A percentile compares a stretch with the other conserved stretches of the same genome.
Evolutionary conservation across 1,139 yeast genomes (phyloP).

Genomic region (Yamadazyma oceani): DNA sequence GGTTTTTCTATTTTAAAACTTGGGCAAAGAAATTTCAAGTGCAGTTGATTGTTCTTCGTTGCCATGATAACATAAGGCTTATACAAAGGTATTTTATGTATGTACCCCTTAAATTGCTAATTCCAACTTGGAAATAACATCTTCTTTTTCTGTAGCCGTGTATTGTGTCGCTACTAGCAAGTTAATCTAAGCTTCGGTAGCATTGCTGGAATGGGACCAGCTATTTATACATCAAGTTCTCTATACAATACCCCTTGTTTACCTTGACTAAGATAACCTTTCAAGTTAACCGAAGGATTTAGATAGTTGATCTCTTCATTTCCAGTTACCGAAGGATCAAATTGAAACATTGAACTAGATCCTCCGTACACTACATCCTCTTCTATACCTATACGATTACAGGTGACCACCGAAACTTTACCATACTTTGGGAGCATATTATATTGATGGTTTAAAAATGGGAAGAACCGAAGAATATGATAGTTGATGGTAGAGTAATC

Average conservation of each 20-base stretch:
- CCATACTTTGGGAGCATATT: slow-evolving; percentile 27
- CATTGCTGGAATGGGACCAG: too few species aligned
- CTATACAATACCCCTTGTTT: slow-evolving; percentile 61
- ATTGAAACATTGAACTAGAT: slow-evolving; percentile 56
- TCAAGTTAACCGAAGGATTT: slow-evolving; percentile 52
- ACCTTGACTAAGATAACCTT: slow-evolving; percentile 60
- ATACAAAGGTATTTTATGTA: not conserved
- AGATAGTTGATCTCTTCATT: slow-evolving; percentile 22
- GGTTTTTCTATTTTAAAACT: too few species aligned
- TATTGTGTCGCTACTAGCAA: too few species aligned
- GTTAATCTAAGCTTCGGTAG: too few species aligned
- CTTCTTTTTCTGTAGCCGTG: not conserved
- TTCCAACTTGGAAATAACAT: not conserved
- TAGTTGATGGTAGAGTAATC: slow-evolving; percentile 39
- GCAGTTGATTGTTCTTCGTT: not conserved
- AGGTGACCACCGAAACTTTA: slow-evolving; percentile 45
- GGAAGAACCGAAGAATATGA: slow-evolving; percentile 75
- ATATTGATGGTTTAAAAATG: slow-evolving; percentile 50
- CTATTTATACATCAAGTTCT: slow-evolving; percentile 52
- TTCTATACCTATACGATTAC: slow-evolving; percentile 79
- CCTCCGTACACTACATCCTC: slow-evolving; percentile 72
- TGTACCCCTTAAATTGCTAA: not conserved
- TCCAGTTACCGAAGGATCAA: slow-evolving; percentile 32
- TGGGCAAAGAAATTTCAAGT: not conserved
- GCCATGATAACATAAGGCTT: slow-evolving; percentile 1